Evolutionary conservation across 306 rosid species (phyloP).

Genomic region (Prunus campanulata): DNA sequence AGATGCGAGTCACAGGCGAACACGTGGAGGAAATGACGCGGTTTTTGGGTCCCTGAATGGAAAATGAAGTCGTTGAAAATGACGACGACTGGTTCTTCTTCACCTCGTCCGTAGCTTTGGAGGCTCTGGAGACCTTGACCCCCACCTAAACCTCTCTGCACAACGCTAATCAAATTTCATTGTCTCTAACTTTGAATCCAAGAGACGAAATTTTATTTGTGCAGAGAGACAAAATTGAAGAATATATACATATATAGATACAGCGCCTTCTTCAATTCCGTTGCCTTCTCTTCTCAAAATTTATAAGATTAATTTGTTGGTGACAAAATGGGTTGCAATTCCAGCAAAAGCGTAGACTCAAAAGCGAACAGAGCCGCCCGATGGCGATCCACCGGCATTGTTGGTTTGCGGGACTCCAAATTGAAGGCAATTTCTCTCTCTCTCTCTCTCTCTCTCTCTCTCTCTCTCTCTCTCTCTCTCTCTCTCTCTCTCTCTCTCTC

Average conservation of each 20-base stretch:
- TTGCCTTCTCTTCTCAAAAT: background rate
- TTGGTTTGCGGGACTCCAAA: constrained; percentile 84
- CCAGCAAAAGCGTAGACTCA: constrained; percentile 57
- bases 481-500: background rate
- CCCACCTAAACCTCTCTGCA: constrained; percentile 17
- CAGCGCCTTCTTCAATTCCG: background rate
- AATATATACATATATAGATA: background rate
- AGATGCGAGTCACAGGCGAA: background rate
- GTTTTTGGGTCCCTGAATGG: background rate
- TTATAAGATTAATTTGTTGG: constrained; percentile 7
- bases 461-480: constrained; percentile 6
- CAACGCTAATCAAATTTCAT: background rate
- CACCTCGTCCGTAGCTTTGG: background rate
- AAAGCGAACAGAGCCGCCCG: constrained; percentile 62
- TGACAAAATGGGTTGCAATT: constrained; percentile 59
- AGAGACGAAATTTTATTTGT: background rate
- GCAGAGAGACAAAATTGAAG: constrained; percentile 4
- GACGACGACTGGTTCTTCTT: background rate
- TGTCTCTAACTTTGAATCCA: background rate
- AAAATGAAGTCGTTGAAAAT: background rate
- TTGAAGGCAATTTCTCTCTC: constrained; percentile 55
- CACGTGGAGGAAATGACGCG: background rate
- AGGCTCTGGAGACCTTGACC: constrained; percentile 1
- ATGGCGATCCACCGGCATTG: constrained; percentile 97
- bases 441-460: background rate